Conservation (phyloP, 352 stramenopile genomes). For the Aphanomyces stellatus region DNA sequence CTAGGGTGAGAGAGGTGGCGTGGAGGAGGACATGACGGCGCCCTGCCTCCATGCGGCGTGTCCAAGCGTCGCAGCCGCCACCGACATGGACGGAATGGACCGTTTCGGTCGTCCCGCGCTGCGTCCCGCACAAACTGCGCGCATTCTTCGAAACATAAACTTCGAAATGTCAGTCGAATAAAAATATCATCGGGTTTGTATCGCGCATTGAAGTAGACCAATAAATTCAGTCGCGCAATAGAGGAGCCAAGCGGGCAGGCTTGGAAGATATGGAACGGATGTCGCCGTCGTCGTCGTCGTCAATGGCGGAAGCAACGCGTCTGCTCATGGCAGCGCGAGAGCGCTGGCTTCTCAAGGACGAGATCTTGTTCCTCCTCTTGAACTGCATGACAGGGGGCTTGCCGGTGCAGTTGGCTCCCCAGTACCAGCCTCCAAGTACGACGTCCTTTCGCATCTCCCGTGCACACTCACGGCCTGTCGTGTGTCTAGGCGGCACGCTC, state of each 20-base stretch:
- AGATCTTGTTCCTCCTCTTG: conserved; percentile 62
- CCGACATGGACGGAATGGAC: no score
- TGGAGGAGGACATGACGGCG: no score
- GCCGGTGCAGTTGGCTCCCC: conserved; percentile 34
- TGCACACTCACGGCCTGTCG: neutral
- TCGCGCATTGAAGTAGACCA: no score
- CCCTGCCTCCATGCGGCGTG: no score
- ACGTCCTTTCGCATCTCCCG: neutral
- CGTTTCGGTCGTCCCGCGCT: no score
- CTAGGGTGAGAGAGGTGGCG: no score
- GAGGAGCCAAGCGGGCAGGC: no score
- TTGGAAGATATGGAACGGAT: neutral
- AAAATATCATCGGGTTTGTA: no score
- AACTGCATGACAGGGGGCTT: conserved; percentile 38
- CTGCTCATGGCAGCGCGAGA: neutral
- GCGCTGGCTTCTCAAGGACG: conserved; percentile 80
- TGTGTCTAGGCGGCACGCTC: conserved; percentile 45
- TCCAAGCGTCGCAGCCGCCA: no score
- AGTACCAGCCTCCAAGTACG: conserved; percentile 51
- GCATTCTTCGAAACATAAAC: neutral
- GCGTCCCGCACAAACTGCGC: neutral
- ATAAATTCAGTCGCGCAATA: no score
- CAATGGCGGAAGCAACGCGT: neutral
- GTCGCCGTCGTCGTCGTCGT: no score
- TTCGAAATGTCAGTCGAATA: neutral